Evolutionary conservation across 257 asterid genomes (phyloP), one percentile per base, ranked within the genome.

Genomic region (Cinchona pubescens): DNA sequence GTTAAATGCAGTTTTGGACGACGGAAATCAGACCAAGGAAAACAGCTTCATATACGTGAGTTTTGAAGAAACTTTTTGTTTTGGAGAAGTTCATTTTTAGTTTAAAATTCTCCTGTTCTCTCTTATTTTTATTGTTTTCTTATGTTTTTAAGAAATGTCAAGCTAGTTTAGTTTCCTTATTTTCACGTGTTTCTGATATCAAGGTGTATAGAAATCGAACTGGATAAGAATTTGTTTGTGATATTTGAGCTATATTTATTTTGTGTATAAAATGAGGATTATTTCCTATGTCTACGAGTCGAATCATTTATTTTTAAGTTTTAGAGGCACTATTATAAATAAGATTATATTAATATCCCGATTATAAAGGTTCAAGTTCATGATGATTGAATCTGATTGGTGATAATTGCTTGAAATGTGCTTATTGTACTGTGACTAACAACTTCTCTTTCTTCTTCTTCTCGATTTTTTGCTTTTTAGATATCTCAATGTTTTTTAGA

Each of bases 11-110:
- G 99, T 95, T 83, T 69, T 92, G 90, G 99, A 92, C 73, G 96
- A 92, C 21, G 87, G 93, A 74, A 91, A 82, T 85, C 97, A 88
- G 74, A 79, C 90, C 5, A 92, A 88, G 90, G 99, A 95, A 32
- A 91, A 92, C 84, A 85, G 99, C 85, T 92, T 88, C 91, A 95
- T 95, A 69, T 95, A 94, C 80, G 99, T 94, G 83, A 88, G 92
- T 86, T 72, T n/a, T n/a, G n/a, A n/a, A n/a, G n/a, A n/a, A n/a
- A n/a, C n/a, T n/a, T n/a, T n/a, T n/a, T n/a, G n/a, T 70, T 51
- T 23, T 34, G 35, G 48, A 30, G 16, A 14, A 43, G 29, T 29
- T 32, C 6, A 21, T 49, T 75, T 45, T 38, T 34, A 46, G 46
- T 65, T 64, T 19, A 32, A 23, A 14, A n/a, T n/a, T n/a, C n/a